Evolutionary conservation across 805 yeast species (phyloP).

Genomic region (Suhomyces faveliae): DNA sequence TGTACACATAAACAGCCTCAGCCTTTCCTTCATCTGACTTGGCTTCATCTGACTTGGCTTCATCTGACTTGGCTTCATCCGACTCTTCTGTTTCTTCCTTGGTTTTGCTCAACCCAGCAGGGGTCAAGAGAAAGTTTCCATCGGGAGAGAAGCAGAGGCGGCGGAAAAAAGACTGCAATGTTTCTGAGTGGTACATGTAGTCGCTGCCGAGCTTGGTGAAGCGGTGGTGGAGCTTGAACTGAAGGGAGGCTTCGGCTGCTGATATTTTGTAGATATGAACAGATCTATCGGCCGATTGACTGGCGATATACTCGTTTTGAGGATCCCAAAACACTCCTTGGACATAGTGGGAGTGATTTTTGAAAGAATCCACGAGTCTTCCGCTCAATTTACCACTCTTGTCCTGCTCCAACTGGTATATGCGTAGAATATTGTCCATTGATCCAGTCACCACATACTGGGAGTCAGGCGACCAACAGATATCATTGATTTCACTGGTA

Average conservation of each 20-base stretch:
- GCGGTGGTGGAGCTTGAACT: conserved; percentile 11
- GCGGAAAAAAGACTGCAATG: conserved; percentile 87
- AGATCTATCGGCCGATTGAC: conserved; percentile 88
- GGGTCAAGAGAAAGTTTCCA: conserved; percentile 76
- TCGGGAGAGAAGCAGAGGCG: conserved; percentile 86
- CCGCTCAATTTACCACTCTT: conserved; percentile 3
- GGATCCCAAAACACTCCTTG: conserved; percentile 99
- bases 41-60: conserved; percentile 4
- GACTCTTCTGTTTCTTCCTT: conserved; percentile 1
- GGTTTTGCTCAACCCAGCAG: conserved; percentile 9
- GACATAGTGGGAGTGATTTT: conserved; percentile 83
- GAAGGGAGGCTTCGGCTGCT: background rate
- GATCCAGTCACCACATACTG: conserved; percentile 79
- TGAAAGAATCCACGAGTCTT: conserved; percentile 39
- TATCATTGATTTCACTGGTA: conserved; percentile 81
- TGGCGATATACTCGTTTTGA: conserved; percentile 65
- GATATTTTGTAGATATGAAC: conserved; percentile 56
- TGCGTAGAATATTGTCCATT: conserved; percentile 80
- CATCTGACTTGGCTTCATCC: conserved; percentile 10
- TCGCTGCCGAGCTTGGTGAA: conserved; percentile 14
- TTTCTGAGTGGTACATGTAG: conserved; percentile 73
- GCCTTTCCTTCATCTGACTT: conserved; percentile 35
- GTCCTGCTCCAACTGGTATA: conserved; percentile 48
- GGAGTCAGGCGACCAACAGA: conserved; percentile 90
- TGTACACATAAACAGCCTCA: conserved; percentile 78